Evolutionary conservation across 257 asterid genomes (phyloP).

Genomic region (Petunia axillaris): DNA sequence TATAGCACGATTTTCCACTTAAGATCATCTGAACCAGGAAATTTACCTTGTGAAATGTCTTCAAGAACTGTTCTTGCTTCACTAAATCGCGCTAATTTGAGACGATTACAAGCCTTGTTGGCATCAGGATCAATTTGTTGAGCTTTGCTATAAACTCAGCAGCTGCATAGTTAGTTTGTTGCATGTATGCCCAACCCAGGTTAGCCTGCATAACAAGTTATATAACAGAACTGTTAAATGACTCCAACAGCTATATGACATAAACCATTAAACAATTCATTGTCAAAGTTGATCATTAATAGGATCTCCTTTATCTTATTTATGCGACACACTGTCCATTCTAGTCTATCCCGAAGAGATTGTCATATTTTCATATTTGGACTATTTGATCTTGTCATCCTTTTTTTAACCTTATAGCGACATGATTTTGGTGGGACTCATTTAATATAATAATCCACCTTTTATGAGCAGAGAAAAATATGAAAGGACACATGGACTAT

Average conservation of each 20-base stretch:
- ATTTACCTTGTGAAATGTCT: slow-evolving; percentile 48
- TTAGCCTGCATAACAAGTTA: slow-evolving; percentile 60
- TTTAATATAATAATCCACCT: too few species aligned
- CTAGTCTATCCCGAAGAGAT: too few species aligned
- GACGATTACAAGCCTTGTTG: slow-evolving; percentile 80
- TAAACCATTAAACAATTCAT: too few species aligned
- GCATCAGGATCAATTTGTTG: slow-evolving; percentile 78
- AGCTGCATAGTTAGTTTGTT: slow-evolving; percentile 58
- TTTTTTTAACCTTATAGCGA: too few species aligned
- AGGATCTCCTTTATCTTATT: too few species aligned
- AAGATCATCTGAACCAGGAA: slow-evolving; percentile 64
- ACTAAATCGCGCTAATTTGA: slow-evolving; percentile 52
- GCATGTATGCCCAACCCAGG: slow-evolving; percentile 94
- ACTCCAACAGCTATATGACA: neutral
- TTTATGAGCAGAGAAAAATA: too few species aligned
- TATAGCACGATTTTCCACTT: slow-evolving; percentile 54
- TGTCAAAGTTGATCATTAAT: too few species aligned
- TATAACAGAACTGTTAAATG: neutral
- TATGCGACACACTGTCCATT: too few species aligned
- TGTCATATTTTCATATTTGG: too few species aligned
- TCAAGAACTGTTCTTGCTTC: slow-evolving; percentile 70
- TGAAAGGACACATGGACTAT: too few species aligned
- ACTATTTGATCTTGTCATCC: too few species aligned
- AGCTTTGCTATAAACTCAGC: slow-evolving; percentile 81
- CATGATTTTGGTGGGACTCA: too few species aligned